Evolutionary conservation across 129 eudicot genomes (phyloP), one percentile per base, ranked within the genome.

Genomic region (Tagetes patula): DNA sequence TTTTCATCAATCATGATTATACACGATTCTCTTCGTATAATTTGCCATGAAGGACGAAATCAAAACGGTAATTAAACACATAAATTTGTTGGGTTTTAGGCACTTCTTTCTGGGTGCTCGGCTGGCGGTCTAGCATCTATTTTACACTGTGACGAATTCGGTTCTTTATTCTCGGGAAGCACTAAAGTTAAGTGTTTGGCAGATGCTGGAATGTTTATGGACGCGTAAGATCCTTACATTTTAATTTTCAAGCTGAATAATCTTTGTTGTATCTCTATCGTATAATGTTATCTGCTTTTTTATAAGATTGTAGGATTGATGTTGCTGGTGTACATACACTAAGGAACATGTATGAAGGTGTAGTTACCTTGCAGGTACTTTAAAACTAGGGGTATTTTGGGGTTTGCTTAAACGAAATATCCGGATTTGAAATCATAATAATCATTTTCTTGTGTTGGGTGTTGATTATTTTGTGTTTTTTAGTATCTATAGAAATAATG

Each of bases 41-140:
- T 20, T 20, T 20, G 27, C 27, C 27, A 20, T 20, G 27, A 20
- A 20, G 27, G 27, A 20, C 27, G 27, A 0, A 20, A 20, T 20
- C 27, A 20, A 20, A 20, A 20, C 0, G 27, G 27, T 20, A 20
- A 20, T 6, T n/a, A 0, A 40, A n/a, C 41, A 2, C 30, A 47
- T n/a, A 67, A 1, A 54, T 45, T 66, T n/a, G 39, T 76, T 68
- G 2, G 37, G 47, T 50, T 81, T 85, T 82, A 91, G 95, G 90
- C 95, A 3, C 95, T 94, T 79, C 99, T 90, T 76, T 88, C 99
- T 32, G 99, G 99, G 9, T 94, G 99, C 75, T 94, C 97, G 13
- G 97, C 99, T 70, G 99, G 99, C 8, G 99, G 97, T 76, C 67
- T 94, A 65, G 96, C 99, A 68, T 86, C 99, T 38, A 90, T 94